Conservation (phyloP, 2,329 filamentous ascomycete species). For the Fusarium goolgardi region DNA sequence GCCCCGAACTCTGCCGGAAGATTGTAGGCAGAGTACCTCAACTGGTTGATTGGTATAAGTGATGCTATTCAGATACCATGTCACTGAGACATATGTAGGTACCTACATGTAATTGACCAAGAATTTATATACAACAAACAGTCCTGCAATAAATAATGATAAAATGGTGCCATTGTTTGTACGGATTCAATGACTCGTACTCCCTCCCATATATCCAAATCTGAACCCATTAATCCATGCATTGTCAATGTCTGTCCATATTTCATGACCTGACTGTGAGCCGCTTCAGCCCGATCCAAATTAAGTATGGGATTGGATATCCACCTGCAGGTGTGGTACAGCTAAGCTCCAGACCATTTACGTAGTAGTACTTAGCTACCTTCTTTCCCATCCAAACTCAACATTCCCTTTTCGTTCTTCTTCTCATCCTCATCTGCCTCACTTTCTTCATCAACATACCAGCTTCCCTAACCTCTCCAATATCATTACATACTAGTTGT, state of each 20-base stretch:
- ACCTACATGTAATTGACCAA: not conserved
- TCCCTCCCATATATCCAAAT: not conserved
- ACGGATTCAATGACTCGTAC: not conserved
- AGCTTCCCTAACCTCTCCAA: conserved; percentile 2
- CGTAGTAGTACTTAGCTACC: conserved; percentile 26
- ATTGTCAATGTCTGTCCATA: conserved; percentile 27
- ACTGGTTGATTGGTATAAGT: conserved; percentile 11
- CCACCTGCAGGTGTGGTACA: conserved; percentile 18
- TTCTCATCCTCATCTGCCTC: conserved; percentile 16
- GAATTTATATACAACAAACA: not conserved
- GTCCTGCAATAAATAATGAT: not conserved
- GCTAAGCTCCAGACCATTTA: conserved; percentile 33
- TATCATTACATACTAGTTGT: conserved; percentile 42
- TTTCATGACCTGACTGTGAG: conserved; percentile 41
- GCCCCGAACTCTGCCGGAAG: conserved; percentile 26
- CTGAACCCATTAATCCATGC: conserved; percentile 23
- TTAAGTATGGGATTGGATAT: conserved; percentile 18
- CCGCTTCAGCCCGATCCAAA: conserved; percentile 38
- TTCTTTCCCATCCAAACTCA: conserved; percentile 23
- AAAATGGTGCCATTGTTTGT: not conserved
- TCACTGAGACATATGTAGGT: not conserved
- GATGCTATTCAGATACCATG: not conserved
- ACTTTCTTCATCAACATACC: conserved; percentile 9
- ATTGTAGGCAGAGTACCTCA: not conserved
- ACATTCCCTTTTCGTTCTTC: conserved; percentile 19